phyloP scores from a whole-genome alignment of 352 stramenopile genomes.

The Phytopythium delawarense region DNA sequence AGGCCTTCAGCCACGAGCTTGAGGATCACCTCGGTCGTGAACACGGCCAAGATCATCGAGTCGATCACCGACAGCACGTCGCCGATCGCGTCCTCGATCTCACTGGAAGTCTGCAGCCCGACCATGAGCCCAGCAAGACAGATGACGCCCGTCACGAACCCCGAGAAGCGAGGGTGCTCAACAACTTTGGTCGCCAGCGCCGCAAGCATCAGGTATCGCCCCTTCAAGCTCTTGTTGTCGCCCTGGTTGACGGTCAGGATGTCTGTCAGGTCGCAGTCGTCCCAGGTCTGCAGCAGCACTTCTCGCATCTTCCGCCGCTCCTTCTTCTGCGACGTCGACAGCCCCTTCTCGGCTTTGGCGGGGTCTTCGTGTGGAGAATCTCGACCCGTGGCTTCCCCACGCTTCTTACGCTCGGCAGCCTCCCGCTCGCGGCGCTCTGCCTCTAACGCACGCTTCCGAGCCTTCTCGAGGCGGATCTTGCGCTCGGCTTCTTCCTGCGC shows the following conservation, averaged over 20 bases:
- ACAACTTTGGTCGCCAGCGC: conserved; percentile 41
- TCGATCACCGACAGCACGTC: conserved; percentile 46
- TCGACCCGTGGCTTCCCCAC: conserved; percentile 11
- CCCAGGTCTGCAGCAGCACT: conserved; percentile 71
- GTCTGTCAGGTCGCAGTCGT: conserved; percentile 67
- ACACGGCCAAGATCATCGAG: conserved; percentile 64
- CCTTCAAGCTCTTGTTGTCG: conserved; percentile 42
- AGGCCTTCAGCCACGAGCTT: conserved; percentile 78
- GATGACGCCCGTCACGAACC: conserved; percentile 80
- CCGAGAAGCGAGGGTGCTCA: conserved; percentile 49
- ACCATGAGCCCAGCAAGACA: conserved; percentile 72
- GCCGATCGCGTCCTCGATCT: conserved; percentile 46
- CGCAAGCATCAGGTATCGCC: conserved; percentile 43
- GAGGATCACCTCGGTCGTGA: conserved; percentile 70
- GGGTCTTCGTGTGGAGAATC: conserved; percentile 4
- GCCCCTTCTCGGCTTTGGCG: conserved; percentile 28
- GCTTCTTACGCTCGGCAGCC: conserved; percentile 25
- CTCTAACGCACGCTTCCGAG: conserved; percentile 46
- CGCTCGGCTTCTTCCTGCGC: conserved; percentile 60
- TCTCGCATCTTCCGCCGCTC: conserved; percentile 74
- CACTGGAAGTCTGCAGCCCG: conserved; percentile 65
- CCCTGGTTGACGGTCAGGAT: conserved; percentile 49
- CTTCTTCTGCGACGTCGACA: conserved; percentile 46
- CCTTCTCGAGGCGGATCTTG: conserved; percentile 59
- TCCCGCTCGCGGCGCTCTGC: conserved; percentile 43